Evolutionary conservation across 2,329 filamentous ascomycete genomes (phyloP), one percentile per base, ranked within the genome.

Genomic region (Plectosphaerella sp.): DNA sequence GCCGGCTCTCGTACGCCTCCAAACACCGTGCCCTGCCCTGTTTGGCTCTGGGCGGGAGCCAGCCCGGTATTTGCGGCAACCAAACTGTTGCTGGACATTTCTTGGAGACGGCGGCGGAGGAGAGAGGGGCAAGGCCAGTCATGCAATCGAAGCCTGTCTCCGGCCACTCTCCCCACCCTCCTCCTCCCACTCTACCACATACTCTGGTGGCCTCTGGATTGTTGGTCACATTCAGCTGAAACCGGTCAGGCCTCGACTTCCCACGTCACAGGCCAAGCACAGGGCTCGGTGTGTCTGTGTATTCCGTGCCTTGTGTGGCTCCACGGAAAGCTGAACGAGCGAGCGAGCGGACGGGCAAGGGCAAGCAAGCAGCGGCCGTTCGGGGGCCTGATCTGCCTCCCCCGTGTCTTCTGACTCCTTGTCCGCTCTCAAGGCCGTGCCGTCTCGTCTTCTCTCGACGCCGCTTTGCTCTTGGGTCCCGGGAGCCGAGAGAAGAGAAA

Each of bases 31-130:
- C 33, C 36, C 45, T 45, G 64, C 65, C 68, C 67, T 74, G 66
- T 72, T 70, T 69, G 67, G 67, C 63, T 61, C 62, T 52, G 63
- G 28, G 61, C 61, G 63, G 57, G 37, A 55, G 39, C 20, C 64
- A 54, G 61, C 61, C 59, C 61, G 61, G 61, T 68, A 72, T 72
- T 72, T 72, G 70, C 65, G 62, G 63, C 67, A 63, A 63, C 69
- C 72, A 72, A 73, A 70, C 69, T 64, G 67, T 66, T 69, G 16
- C 33, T 48, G 46, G 28, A 25, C 22, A 20, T 28, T 9, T 2
- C 15, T 18, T 48, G 5, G 33, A 22, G 14, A 9, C 43, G n/a
- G 18, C 15, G 22, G 45, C 3, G 24, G 20, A 15, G 18, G 15
- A 18, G 14, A 8, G 9, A 47, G 15, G 22, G 14, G 20, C 11